Percentiles rank a stretch among this genome's conserved stretches.
Conservation (phyloP, 2,329 filamentous ascomycete species). For the Huntiella savannae region DNA sequence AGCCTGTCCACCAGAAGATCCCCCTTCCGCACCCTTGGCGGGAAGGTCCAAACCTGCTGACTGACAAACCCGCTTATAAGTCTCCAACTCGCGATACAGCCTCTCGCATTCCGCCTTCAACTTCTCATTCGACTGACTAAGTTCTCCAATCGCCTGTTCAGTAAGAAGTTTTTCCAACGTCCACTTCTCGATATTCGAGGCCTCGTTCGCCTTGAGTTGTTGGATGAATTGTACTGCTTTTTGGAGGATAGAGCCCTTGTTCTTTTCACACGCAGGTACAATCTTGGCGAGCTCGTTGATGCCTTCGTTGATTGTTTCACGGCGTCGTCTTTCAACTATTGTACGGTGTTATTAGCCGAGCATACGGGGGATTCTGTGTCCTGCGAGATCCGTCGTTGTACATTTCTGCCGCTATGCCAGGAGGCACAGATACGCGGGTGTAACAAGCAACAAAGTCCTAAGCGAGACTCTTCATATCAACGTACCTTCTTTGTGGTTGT, state of each 20-base stretch:
- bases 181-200: constrained; percentile 88
- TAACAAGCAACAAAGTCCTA: not conserved
- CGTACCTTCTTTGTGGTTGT: constrained; percentile 96
- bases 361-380: not conserved
- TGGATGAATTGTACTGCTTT: constrained; percentile 88
- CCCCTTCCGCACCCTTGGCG: constrained; percentile 7
- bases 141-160: constrained; percentile 73
- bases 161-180: constrained; percentile 77
- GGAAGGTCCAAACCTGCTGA: constrained; percentile 31
- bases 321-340: constrained; percentile 79
- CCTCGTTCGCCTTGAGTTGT: constrained; percentile 84
- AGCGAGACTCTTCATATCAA: constrained; percentile 4
- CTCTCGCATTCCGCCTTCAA: constrained; percentile 63
- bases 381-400: too few relatives aligned
- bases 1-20: too few relatives aligned
- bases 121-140: constrained; percentile 74
- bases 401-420: too few relatives aligned
- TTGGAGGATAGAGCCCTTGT: constrained; percentile 91
- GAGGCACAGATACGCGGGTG: too few relatives aligned
- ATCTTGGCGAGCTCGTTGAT: constrained; percentile 98
- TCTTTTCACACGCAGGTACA: constrained; percentile 94
- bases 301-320: constrained; percentile 96
- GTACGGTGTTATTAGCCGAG: constrained; percentile 15
- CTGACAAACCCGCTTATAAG: constrained; percentile 54
- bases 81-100: constrained; percentile 58